phyloP scores from a whole-genome alignment of 164 flowering plant species.

The Aristolochia californica region DNA sequence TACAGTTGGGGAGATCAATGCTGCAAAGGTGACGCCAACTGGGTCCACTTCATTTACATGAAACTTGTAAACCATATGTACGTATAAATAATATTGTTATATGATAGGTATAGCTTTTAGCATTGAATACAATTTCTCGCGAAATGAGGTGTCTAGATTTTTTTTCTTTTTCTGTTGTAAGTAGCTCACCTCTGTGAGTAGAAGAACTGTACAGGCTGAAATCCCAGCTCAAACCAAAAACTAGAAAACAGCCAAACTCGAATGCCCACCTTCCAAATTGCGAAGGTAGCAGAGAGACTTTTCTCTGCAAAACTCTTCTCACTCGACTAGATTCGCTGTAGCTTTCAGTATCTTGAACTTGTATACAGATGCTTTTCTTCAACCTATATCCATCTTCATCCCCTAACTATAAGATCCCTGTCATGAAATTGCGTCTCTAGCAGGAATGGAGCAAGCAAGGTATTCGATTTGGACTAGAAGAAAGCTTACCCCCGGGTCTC shows the following conservation, averaged over 20 bases:
- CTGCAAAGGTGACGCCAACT: too few relatives aligned
- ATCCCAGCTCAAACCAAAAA: not conserved
- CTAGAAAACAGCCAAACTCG: conserved; percentile 9
- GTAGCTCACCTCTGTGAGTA: too few relatives aligned
- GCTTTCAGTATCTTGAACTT: conserved; percentile 14
- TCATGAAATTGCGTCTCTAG: not conserved
- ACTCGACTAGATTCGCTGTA: conserved; percentile 15
- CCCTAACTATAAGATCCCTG: not conserved
- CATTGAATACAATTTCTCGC: not conserved
- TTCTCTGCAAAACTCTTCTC: conserved; percentile 9
- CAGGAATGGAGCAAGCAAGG: conserved; percentile 38
- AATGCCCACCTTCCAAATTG: conserved; percentile 3
- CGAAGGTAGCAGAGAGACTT: conserved; percentile 5
- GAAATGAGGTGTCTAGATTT: not conserved
- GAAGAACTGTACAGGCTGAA: not conserved
- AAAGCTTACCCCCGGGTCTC: conserved; percentile 21
- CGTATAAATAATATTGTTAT: too few relatives aligned
- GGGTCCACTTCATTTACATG: too few relatives aligned
- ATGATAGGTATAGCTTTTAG: not conserved
- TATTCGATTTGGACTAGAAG: conserved; percentile 58
- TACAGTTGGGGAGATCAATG: too few relatives aligned
- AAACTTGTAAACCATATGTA: too few relatives aligned
- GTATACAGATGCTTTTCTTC: conserved; percentile 3
- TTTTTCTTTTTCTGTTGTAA: not conserved
- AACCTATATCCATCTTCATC: conserved; percentile 1